Evolutionary conservation across 2,329 filamentous ascomycete species (phyloP), one percentile per base, ranked within the genome.

Genomic region (Plenodomus lindquistii): DNA sequence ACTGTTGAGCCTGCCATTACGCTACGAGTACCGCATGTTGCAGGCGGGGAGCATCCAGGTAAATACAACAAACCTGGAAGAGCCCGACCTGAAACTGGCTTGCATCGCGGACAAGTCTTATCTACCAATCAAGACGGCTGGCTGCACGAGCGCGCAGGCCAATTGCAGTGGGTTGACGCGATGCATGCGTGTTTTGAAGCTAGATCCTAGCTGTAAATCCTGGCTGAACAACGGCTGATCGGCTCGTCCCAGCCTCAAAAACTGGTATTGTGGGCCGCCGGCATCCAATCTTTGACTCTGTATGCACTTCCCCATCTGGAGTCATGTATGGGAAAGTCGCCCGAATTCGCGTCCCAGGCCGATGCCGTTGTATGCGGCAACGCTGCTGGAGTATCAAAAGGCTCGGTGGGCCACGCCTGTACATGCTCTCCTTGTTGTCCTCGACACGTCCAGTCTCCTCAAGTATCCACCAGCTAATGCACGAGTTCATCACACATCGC

Each of bases 61-160:
- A 64, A 64, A 65, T 60, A 37, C 50, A 69, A 64, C 63, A 70
- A 70, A 70, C 67, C 57, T 67, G 67, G 67, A 71, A 68, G 55
- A 59, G 54, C 47, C 51, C 48, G 52, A 60, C 50, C 44, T 69
- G 66, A 70, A 70, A 70, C 67, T 57, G 51, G 59, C 47, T 46
- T 40, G 42, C 48, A 52, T 47, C 51, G 58, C 52, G 42, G 51
- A 53, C 48, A 52, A 48, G 49, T 44, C 44, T 43, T 50, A 48
- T 36, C 44, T 40, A 47, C 68, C 61, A 71, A 70, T 70, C 55
- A 68, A 37, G n/a, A 17, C 35, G 29, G 31, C n/a, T 41, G 42
- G 42, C 35, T 41, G 42, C 29, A 41, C 42, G 52, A 47, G 50
- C 47, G 37, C 49, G 29, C 42, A 53, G 21, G 48, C 64, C 65